A percentile compares a stretch with the other conserved stretches of the same genome.
Evolutionary conservation across 2,329 filamentous ascomycete species (phyloP).

Genomic region (Colletotrichum chrysophilum): DNA sequence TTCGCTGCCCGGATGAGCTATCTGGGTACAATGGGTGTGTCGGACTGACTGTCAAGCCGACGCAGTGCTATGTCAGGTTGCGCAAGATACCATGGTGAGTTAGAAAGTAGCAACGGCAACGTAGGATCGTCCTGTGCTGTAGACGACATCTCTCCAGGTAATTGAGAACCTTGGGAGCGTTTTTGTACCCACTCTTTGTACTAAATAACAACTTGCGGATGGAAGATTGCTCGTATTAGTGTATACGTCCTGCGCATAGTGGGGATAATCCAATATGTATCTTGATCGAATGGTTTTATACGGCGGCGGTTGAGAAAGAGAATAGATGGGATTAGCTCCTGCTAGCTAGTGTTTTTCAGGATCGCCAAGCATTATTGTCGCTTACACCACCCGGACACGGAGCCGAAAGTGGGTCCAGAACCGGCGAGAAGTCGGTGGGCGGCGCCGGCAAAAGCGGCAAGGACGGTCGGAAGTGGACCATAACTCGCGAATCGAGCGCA

Average conservation of each 20-base stretch:
- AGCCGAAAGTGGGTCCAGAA: not conserved
- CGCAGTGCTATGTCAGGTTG: not conserved
- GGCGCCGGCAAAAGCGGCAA: not conserved
- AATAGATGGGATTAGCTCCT: not conserved
- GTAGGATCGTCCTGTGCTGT: not conserved
- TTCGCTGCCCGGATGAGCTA: not conserved
- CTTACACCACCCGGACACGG: not conserved
- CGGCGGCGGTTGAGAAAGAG: not conserved
- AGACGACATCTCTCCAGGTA: not conserved
- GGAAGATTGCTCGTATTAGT: not conserved
- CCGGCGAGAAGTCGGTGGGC: not conserved
- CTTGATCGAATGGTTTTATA: fast-evolving
- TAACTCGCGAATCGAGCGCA: not conserved
- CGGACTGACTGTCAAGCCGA: not conserved
- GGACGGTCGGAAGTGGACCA: not conserved
- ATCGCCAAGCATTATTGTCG: not conserved
- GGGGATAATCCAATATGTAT: not conserved
- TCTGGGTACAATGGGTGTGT: not conserved
- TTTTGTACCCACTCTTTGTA: not conserved
- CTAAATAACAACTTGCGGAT: not conserved
- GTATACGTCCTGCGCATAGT: not conserved
- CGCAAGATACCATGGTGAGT: not conserved
- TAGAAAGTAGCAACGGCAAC: not conserved
- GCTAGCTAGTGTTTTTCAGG: not conserved
- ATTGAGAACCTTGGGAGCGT: not conserved